Conservation (phyloP, 495 filamentous ascomycete genomes). For the Tetracladium marchalianum region DNA sequence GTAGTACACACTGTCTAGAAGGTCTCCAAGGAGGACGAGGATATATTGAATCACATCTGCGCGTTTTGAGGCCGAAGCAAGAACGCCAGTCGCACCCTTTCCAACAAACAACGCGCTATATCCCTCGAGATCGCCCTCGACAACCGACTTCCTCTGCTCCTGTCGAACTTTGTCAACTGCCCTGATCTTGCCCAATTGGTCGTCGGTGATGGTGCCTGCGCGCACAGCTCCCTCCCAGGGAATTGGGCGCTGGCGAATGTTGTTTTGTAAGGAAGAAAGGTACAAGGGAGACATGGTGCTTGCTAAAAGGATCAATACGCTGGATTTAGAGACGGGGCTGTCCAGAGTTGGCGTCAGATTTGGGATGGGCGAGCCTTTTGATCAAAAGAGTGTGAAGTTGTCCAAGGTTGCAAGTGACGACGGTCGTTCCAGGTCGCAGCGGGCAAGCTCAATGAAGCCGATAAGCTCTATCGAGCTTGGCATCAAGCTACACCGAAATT, state of each 20-base stretch:
- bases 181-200: conserved; percentile 92
- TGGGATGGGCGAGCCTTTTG: no score
- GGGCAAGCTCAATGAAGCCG: no score
- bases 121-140: conserved; percentile 67
- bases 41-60: conserved; percentile 91
- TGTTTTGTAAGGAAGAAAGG: conserved; percentile 83
- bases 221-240: conserved; percentile 97
- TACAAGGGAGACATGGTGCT: conserved; percentile 54
- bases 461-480: no score
- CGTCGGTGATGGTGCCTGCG: conserved; percentile 86
- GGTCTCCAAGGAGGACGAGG: conserved; percentile 76
- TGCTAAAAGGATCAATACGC: conserved; percentile 67
- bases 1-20: conserved; percentile 61
- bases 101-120: conserved; percentile 70
- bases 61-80: conserved; percentile 69
- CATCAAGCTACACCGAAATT: no score
- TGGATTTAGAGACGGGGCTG: conserved; percentile 16
- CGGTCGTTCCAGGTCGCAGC: no score
- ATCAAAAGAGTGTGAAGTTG: no score
- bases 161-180: conserved; percentile 94
- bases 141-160: conserved; percentile 70
- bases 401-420: no score
- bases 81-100: conserved; percentile 59
- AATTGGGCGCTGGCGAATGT: conserved; percentile 87
- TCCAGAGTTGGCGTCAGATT: no score